These are phyloP conservation scores for Tieghemostelium lacteum DNA, from an alignment of 78 protist genomes.

Conservation along the genomic window DNA sequence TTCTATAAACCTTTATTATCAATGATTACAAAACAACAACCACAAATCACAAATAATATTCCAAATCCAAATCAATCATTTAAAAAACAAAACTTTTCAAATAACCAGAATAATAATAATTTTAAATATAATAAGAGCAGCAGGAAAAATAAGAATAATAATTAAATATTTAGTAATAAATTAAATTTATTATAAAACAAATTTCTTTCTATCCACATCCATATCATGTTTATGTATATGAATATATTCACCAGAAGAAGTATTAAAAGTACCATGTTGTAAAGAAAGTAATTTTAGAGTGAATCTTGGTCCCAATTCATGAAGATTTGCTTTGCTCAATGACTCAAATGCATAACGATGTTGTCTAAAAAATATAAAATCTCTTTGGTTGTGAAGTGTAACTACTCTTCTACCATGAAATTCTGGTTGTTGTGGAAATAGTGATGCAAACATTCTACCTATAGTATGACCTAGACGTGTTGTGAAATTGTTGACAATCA, in stretches of 20 bases:
- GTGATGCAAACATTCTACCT: constrained; percentile 92
- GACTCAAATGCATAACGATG: constrained; percentile 90
- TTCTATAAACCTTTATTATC: too few species aligned
- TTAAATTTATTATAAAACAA: constrained; percentile 65
- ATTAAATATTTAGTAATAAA: not conserved
- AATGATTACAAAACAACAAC: not conserved
- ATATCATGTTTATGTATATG: constrained; percentile 80
- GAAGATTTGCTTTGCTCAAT: constrained; percentile 82
- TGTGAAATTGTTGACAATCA: constrained; percentile 94
- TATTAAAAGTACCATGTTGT: constrained; percentile 96
- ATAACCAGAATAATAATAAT: too few species aligned
- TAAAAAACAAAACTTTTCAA: too few species aligned
- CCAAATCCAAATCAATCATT: not conserved
- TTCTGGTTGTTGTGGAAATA: constrained; percentile 94
- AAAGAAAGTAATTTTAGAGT: constrained; percentile 94
- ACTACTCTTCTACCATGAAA: constrained; percentile 95
- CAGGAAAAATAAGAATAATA: not conserved
- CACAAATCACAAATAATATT: not conserved
- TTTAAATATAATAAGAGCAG: too few species aligned
- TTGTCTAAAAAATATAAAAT: constrained; percentile 97
- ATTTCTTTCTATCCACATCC: constrained; percentile 81
- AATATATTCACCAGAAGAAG: constrained; percentile 94
- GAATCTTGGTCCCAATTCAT: constrained; percentile 99
- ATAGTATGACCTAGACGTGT: constrained; percentile 96
- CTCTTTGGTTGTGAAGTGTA: constrained; percentile 98